Conservation (phyloP, 129 eudicot genomes). For the Saussurea involucrata region DNA sequence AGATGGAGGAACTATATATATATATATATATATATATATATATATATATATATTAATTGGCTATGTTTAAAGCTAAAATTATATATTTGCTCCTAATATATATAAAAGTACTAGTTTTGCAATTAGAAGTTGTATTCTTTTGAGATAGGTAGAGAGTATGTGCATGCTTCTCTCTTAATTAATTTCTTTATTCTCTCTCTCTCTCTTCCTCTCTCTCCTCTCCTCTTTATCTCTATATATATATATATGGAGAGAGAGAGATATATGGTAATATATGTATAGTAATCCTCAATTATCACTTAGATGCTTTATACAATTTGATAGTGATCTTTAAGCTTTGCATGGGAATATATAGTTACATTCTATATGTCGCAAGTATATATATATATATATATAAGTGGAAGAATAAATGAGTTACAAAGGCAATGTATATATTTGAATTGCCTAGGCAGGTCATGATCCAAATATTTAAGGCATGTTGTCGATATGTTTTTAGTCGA, state of each 20-base stretch:
- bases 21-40: too few species aligned
- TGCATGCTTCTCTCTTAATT: neutral
- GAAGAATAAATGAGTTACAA: constrained; percentile 20
- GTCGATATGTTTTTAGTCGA: too few species aligned
- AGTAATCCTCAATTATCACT: neutral
- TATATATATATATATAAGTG: constrained; percentile 11
- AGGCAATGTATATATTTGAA: constrained; percentile 34
- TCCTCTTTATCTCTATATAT: too few species aligned
- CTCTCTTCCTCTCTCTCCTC: too few species aligned
- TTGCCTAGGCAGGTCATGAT: constrained; percentile 23
- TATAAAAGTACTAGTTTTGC: neutral
- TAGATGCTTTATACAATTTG: neutral
- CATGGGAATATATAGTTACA: constrained; percentile 11
- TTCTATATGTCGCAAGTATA: neutral
- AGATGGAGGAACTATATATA: neutral
- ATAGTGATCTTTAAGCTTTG: constrained; percentile 4
- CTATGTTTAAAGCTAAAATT: neutral
- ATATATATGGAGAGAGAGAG: too few species aligned
- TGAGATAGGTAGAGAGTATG: neutral
- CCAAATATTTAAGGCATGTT: constrained; percentile 26
- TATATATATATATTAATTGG: neutral
- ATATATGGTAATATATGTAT: neutral
- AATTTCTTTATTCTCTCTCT: too few species aligned
- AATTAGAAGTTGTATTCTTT: neutral
- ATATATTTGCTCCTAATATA: neutral